Evolutionary conservation across 1,284 basidiomycete genomes (phyloP).

Genomic region (Phlebopus sp.): DNA sequence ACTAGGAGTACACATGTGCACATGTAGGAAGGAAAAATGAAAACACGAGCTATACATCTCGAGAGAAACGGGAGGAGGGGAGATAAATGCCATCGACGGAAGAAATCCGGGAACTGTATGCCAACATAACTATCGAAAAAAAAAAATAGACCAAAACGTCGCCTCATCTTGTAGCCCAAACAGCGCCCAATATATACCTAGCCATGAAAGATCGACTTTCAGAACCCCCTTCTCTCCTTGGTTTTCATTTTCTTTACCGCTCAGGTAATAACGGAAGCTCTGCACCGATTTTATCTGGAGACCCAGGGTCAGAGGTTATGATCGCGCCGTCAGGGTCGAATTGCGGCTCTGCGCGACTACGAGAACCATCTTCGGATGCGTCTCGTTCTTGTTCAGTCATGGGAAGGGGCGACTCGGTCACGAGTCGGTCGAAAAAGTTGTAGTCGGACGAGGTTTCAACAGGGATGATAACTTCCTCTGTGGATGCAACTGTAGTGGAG

Average conservation of each 20-base stretch:
- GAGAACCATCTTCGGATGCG: constrained; percentile 16
- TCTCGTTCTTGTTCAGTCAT: constrained; percentile 33
- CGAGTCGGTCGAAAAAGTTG: constrained; percentile 31
- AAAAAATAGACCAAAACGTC: too few species aligned
- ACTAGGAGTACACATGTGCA: too few species aligned
- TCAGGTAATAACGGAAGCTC: constrained; percentile 31
- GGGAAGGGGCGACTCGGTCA: constrained; percentile 33
- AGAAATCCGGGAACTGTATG: too few species aligned
- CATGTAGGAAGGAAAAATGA: too few species aligned
- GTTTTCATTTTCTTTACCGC: constrained; percentile 26
- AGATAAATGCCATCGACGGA: too few species aligned
- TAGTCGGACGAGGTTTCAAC: constrained; percentile 22
- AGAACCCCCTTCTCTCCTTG: too few species aligned
- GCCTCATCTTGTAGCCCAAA: too few species aligned
- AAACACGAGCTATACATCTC: too few species aligned
- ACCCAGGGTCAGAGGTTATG: constrained; percentile 29
- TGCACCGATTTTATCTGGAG: constrained; percentile 28
- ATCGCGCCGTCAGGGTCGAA: constrained; percentile 31
- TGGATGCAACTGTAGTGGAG: constrained; percentile 1
- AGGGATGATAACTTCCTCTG: constrained; percentile 21
- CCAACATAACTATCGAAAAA: too few species aligned
- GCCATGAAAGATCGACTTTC: constrained; percentile 1
- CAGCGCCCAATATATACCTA: too few species aligned
- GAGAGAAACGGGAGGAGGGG: too few species aligned
- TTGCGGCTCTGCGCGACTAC: constrained; percentile 16